Evolutionary conservation across 2,329 filamentous ascomycete genomes (phyloP).

Genomic region (Penicillium nordicum): DNA sequence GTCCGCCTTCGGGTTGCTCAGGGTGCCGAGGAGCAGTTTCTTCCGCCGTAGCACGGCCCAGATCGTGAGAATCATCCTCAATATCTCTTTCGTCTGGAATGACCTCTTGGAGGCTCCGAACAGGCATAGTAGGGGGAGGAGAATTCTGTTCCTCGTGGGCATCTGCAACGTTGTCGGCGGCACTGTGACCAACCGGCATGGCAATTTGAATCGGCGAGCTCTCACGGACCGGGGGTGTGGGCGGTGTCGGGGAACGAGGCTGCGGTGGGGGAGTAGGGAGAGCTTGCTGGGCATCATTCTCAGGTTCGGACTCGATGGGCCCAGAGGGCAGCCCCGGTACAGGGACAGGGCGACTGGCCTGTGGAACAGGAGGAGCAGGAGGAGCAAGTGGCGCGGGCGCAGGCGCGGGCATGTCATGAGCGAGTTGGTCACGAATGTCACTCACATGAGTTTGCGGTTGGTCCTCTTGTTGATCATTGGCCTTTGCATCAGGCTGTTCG

Average conservation of each 20-base stretch:
- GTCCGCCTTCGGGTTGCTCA: slow-evolving; percentile 51
- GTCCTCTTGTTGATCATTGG: slow-evolving; percentile 49
- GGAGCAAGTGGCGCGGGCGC: slow-evolving; percentile 39
- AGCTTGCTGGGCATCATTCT: slow-evolving; percentile 32
- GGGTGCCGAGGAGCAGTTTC: slow-evolving; percentile 44
- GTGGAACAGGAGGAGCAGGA: slow-evolving; percentile 56
- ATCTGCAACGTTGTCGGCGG: slow-evolving; percentile 44
- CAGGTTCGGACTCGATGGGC: slow-evolving; percentile 51
- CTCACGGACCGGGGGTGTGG: slow-evolving; percentile 50
- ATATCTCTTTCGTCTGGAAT: slow-evolving; percentile 64
- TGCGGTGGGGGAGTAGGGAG: slow-evolving; percentile 42
- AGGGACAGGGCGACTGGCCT: slow-evolving; percentile 65
- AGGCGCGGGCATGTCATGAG: slow-evolving; percentile 57
- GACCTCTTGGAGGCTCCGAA: slow-evolving; percentile 59
- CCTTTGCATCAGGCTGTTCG: slow-evolving; percentile 57
- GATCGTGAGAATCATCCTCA: slow-evolving; percentile 59
- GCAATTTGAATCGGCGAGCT: slow-evolving; percentile 80
- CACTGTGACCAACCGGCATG: slow-evolving; percentile 71
- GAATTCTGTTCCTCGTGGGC: slow-evolving; percentile 42
- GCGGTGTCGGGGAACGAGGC: slow-evolving; percentile 50
- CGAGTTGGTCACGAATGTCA: slow-evolving; percentile 78
- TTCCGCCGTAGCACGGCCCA: slow-evolving; percentile 58
- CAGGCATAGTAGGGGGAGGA: slow-evolving; percentile 53
- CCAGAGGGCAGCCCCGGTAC: slow-evolving; percentile 72
- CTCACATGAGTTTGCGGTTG: slow-evolving; percentile 64